Base-by-base conservation (phyloP, 192 early-diverging fungal genomes). In the Glomus cerebriforme region DNA sequence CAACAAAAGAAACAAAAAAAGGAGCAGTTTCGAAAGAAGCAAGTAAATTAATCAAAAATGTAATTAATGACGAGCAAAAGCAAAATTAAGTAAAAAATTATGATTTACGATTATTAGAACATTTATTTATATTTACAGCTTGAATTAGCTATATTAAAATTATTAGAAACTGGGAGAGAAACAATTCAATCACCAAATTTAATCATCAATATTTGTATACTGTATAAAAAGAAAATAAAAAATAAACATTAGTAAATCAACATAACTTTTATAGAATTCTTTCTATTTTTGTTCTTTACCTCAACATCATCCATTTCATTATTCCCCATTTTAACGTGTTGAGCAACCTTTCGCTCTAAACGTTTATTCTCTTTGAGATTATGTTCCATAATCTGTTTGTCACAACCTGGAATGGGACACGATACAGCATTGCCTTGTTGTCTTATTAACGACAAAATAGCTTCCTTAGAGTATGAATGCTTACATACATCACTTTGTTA, bases 321-420 rank as follows among this genome's bases (percentile, higher is more conserved):
- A 31, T 59, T 24, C 1, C 10, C 22, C 7, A 15, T n/a, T 13
- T 26, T 49, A 26, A 4, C 6, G n/a, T 59, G 31, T 34, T n/a
- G 15, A 54, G 26, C 72, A 32, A 81, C 75, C 26, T 79, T 79
- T 62, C 72, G 34, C 64, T 45, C 79, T n/a, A 79, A 54, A 7
- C 45, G 8, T 64, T 78, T 60, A 31, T 81, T 72, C 24, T 49
- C 72, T 26, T 59, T 54, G 17, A 65, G 59, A 26, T 43, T 34
- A 59, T 62, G 35, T 68, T 31, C 15, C 19, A 45, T 70, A 12
- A 81, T 79, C 12, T 19, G 19, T 32, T 37, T 72, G 31, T 58
- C 54, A 70, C 80, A 83, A n/a, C 82, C 82, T 62, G 72, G 66
- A 26, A 79, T 79, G 22, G 82, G 80, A 45, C 82, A 83, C 15